Conservation (phyloP, 2,329 filamentous ascomycete species). For the Penicillium sp. region DNA sequence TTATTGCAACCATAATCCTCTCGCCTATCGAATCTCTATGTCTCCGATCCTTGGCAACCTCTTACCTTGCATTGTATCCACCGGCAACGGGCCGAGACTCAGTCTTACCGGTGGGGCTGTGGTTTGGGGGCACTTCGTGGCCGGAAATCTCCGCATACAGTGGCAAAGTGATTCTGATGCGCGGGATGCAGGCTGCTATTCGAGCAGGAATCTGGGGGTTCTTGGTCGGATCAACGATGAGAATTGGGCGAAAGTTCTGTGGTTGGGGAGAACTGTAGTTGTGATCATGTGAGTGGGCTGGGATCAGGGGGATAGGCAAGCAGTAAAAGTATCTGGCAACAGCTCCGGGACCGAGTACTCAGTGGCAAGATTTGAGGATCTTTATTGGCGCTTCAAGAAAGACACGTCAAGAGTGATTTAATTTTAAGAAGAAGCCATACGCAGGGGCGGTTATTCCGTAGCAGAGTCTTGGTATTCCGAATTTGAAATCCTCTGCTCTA, state of each 20-base stretch:
- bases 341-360: too few species aligned
- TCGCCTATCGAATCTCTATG: conserved; percentile 38
- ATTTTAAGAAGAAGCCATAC: too few species aligned
- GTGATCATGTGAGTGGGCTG: background rate
- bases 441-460: too few species aligned
- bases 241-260: conserved; percentile 36
- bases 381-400: too few species aligned
- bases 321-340: too few species aligned
- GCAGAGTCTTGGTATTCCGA: too few species aligned
- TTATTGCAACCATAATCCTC: conserved; percentile 35
- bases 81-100: conserved; percentile 18
- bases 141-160: conserved; percentile 30
- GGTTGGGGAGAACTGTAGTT: conserved; percentile 33
- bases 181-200: conserved; percentile 33
- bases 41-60: conserved; percentile 35
- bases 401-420: too few species aligned
- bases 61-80: conserved; percentile 29
- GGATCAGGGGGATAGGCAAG: too few species aligned
- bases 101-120: conserved; percentile 29
- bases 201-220: conserved; percentile 36
- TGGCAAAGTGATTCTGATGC: conserved; percentile 32
- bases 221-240: conserved; percentile 32
- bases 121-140: conserved; percentile 31
- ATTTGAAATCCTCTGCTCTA: too few species aligned
- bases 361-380: background rate